A percentile compares a stretch with the other conserved stretches of the same genome.
Evolutionary conservation across 2,329 filamentous ascomycete species (phyloP).

Genomic region (Aspergillus bombycis): DNA sequence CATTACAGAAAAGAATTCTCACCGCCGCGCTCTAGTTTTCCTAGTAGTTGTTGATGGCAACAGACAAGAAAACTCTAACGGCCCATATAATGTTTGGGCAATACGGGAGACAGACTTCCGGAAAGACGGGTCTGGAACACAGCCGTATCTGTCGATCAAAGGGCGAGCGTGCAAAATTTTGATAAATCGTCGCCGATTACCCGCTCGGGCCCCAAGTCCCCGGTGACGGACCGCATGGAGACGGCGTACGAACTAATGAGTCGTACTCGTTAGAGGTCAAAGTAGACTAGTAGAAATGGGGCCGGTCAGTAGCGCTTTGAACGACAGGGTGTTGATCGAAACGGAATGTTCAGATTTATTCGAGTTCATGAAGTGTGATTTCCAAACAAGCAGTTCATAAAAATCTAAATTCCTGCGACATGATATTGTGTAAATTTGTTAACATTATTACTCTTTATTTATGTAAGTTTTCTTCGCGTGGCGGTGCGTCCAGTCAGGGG

Average conservation of each 20-base stretch:
- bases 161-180: conserved; percentile 8
- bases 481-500: neutral
- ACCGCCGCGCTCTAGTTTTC: neutral
- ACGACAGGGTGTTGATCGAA: neutral
- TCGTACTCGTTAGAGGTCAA: neutral
- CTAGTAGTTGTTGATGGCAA: neutral
- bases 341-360: neutral
- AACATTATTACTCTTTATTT: neutral
- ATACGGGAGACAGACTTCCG: conserved; percentile 6
- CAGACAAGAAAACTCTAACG: conserved; percentile 1
- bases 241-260: neutral
- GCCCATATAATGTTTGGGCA: neutral
- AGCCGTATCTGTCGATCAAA: conserved; percentile 16
- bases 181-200: conserved; percentile 14
- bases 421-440: neutral
- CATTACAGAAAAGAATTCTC: neutral
- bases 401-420: neutral
- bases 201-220: conserved; percentile 14
- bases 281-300: neutral
- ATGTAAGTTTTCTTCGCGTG: neutral
- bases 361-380: neutral
- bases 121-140: conserved; percentile 16
- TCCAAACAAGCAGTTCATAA: neutral
- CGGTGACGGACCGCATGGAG: conserved; percentile 4
- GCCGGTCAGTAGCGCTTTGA: neutral